Base-by-base conservation (phyloP, 2,329 filamentous ascomycete species). In the Ceratocystis harringtonii region DNA sequence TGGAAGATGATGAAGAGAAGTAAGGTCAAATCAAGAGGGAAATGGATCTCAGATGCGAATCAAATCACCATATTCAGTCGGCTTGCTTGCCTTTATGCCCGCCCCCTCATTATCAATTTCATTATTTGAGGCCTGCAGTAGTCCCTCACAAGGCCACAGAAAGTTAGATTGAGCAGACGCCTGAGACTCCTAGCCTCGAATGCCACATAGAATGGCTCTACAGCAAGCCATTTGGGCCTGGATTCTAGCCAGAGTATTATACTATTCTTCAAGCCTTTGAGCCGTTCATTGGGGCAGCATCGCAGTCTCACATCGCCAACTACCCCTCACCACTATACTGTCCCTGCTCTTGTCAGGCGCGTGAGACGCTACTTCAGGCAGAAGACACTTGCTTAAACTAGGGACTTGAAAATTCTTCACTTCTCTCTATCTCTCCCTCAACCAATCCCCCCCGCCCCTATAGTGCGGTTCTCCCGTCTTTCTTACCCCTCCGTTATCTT, bases 401-500 rank as follows among this genome's bases (percentile, higher is more conserved):
- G 25, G 25, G 10, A 43, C 17, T n/a, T 64, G 62, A 55, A 64
- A 48, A 64, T 10, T 55, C 43, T 64, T 64, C 62, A 57, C 62
- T 57, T 64, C 48, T 48, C 44, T n/a, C n/a, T n/a, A n/a, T 4
- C 28, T 36, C 32, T n/a, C 62, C 48, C 58, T 30, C 5, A 10
- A 41, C 43, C 22, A 25, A 1, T 12, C 30, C n/a, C 36, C 6
- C 19, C 48, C 4, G 6, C 8, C 48, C 22, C 48, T 25, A 25
- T n/a, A 22, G 19, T 6, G 5, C 48, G 25, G 2, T 52, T 52
- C 12, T 12, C 48, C 7, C 19, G 8, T 22, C 6, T 63, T n/a
- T 48, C 30, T 32, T 50, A 43, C 43, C 43, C 7, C 45, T 22
- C 62, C 3, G 17, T 52, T 15, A 36, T 30, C 32, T 61, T 36